phyloP scores from a whole-genome alignment of 106 monocot genomes.

The Dactylorhiza incarnata region DNA sequence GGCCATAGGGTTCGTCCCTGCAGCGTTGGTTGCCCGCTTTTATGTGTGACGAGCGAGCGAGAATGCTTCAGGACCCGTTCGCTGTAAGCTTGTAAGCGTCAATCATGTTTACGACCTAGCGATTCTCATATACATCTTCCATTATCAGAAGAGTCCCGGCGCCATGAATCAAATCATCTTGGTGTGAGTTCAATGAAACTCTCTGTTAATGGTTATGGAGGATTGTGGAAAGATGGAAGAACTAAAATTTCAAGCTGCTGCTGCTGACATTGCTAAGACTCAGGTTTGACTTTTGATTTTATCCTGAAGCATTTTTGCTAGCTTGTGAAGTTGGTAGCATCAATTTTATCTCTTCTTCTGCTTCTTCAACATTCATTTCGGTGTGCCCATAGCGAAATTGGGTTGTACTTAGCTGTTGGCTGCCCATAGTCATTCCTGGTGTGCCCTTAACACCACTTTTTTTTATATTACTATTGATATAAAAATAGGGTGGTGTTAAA shows the following conservation, averaged over 20 bases:
- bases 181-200: constrained; percentile 62
- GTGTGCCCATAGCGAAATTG: no score
- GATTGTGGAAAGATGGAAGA: constrained; percentile 88
- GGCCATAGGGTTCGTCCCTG: constrained; percentile 49
- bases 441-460: no score
- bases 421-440: no score
- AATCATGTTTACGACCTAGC: constrained; percentile 92
- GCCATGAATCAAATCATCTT: constrained; percentile 76
- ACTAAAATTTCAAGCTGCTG: constrained; percentile 91
- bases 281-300: constrained; percentile 42
- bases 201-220: constrained; percentile 62
- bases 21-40: no score
- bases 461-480: no score
- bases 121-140: constrained; percentile 79
- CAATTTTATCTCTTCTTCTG: no score
- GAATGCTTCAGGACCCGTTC: constrained; percentile 96
- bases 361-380: no score
- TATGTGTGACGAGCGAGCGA: constrained; percentile 87
- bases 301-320: no score
- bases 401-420: no score
- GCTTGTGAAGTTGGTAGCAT: no score
- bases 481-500: no score
- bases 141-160: constrained; percentile 65
- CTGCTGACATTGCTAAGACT: constrained; percentile 97
- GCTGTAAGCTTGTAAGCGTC: constrained; percentile 76